These are phyloP conservation scores for Noccaea caerulescens DNA, from an alignment of 345 rosid species.

Conservation along the genomic window DNA sequence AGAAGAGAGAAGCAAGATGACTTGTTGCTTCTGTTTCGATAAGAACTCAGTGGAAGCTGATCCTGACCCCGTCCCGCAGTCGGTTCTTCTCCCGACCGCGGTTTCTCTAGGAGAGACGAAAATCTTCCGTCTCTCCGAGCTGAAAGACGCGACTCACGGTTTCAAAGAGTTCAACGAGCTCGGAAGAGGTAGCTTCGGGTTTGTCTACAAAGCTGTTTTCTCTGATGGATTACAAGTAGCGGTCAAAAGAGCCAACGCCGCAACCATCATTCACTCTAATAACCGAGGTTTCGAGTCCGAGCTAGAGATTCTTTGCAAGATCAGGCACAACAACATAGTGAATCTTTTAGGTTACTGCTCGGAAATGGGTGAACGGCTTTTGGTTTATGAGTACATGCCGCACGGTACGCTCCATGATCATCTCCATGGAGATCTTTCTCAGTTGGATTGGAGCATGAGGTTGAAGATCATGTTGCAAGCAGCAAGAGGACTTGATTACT, in stretches of 20 bases:
- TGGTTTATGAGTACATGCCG: constrained; percentile 89
- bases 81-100: constrained; percentile 42
- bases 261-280: constrained; percentile 84
- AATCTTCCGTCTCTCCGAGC: constrained; percentile 77
- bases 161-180: constrained; percentile 93
- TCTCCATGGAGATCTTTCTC: constrained; percentile 80
- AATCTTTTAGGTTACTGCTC: constrained; percentile 84
- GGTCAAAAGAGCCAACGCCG: constrained; percentile 91
- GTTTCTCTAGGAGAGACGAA: constrained; percentile 70
- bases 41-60: constrained; percentile 60
- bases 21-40: constrained; percentile 58
- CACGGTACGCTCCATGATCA: constrained; percentile 87
- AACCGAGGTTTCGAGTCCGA: constrained; percentile 83
- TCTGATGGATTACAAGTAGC: constrained; percentile 89
- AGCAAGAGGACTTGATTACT: constrained; percentile 83
- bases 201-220: constrained; percentile 83
- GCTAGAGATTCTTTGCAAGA: constrained; percentile 73
- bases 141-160: constrained; percentile 91
- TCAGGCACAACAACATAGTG: constrained; percentile 78
- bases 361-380: constrained; percentile 88
- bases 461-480: constrained; percentile 74
- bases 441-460: constrained; percentile 75
- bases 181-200: constrained; percentile 90
- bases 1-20: constrained; percentile 54
- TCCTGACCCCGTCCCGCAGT: constrained; percentile 47